A percentile compares a stretch with the other conserved stretches of the same genome.
Conservation (phyloP, 2,329 filamentous ascomycete species). For the Didymella arachidicola region DNA sequence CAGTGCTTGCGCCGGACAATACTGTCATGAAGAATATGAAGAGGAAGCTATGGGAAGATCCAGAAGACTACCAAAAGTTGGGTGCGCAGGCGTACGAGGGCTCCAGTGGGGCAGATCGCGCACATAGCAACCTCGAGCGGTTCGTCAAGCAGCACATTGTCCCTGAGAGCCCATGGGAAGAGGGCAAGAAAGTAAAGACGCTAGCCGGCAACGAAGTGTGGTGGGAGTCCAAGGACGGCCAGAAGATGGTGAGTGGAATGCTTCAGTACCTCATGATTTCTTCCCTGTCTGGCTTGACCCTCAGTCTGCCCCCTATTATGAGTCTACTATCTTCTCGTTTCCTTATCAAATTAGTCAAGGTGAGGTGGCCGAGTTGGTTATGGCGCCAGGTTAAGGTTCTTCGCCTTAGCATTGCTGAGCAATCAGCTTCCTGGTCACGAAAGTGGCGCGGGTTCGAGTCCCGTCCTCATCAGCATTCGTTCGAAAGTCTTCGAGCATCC, state of each 20-base stretch:
- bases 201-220: conserved; percentile 75
- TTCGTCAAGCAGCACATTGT: conserved; percentile 92
- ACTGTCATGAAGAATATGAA: conserved; percentile 78
- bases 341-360: conserved; percentile 20
- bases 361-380: conserved; percentile 40
- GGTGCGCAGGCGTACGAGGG: conserved; percentile 80
- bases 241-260: conserved; percentile 65
- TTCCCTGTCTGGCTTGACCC: not conserved
- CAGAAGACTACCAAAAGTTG: conserved; percentile 72
- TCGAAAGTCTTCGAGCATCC: conserved; percentile 29
- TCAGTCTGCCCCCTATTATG: not conserved
- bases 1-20: conserved; percentile 88
- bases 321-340: rapidly evolving
- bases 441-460: conserved; percentile 53
- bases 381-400: conserved; percentile 45
- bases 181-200: conserved; percentile 71
- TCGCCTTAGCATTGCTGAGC: conserved; percentile 28
- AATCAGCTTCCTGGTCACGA: conserved; percentile 47
- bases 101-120: conserved; percentile 75
- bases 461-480: conserved; percentile 52
- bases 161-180: conserved; percentile 75
- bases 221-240: conserved; percentile 79
- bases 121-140: conserved; percentile 74
- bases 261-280: not conserved
- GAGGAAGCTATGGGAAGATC: conserved; percentile 85